Conservation (phyloP, 208 protist genomes). For the Leishmania aethiopica region DNA sequence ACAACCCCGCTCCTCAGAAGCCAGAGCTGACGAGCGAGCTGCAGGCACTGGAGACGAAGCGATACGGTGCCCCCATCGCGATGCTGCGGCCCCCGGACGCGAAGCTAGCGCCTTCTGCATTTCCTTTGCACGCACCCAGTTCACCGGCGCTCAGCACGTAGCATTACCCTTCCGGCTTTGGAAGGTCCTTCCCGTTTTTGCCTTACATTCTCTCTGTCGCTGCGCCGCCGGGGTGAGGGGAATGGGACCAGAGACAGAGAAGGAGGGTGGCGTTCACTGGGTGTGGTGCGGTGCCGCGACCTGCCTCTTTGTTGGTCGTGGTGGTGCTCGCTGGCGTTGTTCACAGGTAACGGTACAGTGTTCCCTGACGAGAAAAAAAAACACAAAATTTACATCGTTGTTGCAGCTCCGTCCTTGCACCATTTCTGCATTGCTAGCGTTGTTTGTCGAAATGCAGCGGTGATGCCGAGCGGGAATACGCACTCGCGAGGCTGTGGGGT, state of each 20-base stretch:
- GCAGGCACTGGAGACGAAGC: conserved; percentile 44
- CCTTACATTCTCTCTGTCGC: neutral
- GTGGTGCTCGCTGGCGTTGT: neutral
- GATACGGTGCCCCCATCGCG: conserved; percentile 68
- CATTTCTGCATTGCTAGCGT: too few species aligned
- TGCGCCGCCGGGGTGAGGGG: neutral
- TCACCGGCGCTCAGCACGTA: neutral
- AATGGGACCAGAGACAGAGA: too few species aligned
- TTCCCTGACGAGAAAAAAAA: neutral
- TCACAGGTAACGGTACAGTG: neutral
- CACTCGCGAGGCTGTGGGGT: neutral
- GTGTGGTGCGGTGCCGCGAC: neutral
- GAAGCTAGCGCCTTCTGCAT: neutral
- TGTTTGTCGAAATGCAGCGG: neutral
- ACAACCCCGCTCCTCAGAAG: conserved; percentile 63
- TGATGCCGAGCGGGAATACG: neutral
- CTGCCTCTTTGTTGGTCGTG: neutral
- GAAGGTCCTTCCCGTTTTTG: neutral
- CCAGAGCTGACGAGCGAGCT: conserved; percentile 65
- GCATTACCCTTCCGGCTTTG: neutral
- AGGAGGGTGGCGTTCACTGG: neutral
- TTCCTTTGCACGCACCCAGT: too few species aligned
- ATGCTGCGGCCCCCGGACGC: conserved; percentile 66
- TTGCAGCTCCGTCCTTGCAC: neutral
- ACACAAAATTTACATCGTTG: neutral